Evolutionary conservation across 257 asterid genomes (phyloP).

Genomic region (Salvia hispanica): DNA sequence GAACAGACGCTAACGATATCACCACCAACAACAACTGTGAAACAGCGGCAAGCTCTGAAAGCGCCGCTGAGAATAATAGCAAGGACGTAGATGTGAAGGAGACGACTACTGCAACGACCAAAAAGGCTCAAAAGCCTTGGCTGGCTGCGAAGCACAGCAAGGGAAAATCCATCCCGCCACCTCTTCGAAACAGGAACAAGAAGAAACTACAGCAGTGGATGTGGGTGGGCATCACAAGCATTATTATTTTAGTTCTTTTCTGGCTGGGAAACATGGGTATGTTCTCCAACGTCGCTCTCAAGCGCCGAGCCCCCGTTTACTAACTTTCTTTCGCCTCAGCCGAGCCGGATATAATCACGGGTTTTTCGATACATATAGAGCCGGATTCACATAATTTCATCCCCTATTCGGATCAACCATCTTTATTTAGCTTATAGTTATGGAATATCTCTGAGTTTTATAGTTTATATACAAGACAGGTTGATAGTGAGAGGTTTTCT

Average conservation of each 20-base stretch:
- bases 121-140: constrained; percentile 49
- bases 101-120: constrained; percentile 26
- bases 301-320: constrained; percentile 40
- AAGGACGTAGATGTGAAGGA: constrained; percentile 59
- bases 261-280: constrained; percentile 77
- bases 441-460: constrained; percentile 12
- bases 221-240: constrained; percentile 57
- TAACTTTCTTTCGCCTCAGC: constrained; percentile 18
- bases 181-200: constrained; percentile 77
- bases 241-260: constrained; percentile 54
- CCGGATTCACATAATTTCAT: constrained; percentile 8
- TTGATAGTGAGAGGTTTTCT: constrained; percentile 26
- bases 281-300: constrained; percentile 52
- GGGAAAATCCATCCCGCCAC: constrained; percentile 71
- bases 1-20: constrained; percentile 42
- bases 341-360: constrained; percentile 9
- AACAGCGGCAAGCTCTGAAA: constrained; percentile 47
- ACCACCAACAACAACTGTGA: constrained; percentile 42
- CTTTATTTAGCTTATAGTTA: constrained; percentile 21
- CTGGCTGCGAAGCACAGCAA: constrained; percentile 56
- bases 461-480: constrained; percentile 26
- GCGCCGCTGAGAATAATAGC: constrained; percentile 35
- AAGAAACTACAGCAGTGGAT: constrained; percentile 82
- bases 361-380: constrained; percentile 17
- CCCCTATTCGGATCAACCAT: constrained; percentile 23